phyloP scores from a whole-genome alignment of 2,329 filamentous ascomycete species.

The Colletotrichum cereale region DNA sequence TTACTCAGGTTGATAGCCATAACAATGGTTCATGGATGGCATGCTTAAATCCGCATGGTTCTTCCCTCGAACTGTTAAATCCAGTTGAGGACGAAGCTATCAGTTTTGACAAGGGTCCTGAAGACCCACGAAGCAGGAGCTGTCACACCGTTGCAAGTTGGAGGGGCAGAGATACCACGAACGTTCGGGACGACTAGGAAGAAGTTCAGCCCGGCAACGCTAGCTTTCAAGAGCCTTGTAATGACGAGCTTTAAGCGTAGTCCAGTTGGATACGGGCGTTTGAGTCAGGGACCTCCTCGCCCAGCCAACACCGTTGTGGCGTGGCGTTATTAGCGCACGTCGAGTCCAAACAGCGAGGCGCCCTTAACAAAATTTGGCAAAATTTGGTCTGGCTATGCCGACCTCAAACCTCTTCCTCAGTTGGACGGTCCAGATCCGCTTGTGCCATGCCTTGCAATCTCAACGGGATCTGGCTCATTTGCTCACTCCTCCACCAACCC shows the following conservation, averaged over 20 bases:
- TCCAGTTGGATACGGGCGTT: slow-evolving; percentile 3
- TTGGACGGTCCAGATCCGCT: neutral
- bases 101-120: neutral
- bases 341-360: neutral
- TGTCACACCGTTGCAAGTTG: slow-evolving; percentile 1
- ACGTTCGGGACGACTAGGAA: slow-evolving; percentile 8
- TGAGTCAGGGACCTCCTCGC: slow-evolving; percentile 29
- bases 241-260: neutral
- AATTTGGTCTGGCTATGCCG: neutral
- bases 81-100: neutral
- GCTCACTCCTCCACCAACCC: slow-evolving; percentile 2
- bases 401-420: neutral
- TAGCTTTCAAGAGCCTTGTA: neutral
- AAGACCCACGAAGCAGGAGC: neutral
- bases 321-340: slow-evolving; percentile 7
- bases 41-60: neutral
- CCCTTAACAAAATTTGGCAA: neutral
- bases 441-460: neutral
- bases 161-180: slow-evolving; percentile 2
- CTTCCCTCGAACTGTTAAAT: neutral
- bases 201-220: slow-evolving; percentile 11
- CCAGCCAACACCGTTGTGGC: slow-evolving; percentile 7
- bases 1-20: no score
- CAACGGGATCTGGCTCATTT: neutral
- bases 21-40: neutral